Conservation (phyloP, 2,329 filamentous ascomycete genomes). For the Colletotrichum tanaceti region DNA sequence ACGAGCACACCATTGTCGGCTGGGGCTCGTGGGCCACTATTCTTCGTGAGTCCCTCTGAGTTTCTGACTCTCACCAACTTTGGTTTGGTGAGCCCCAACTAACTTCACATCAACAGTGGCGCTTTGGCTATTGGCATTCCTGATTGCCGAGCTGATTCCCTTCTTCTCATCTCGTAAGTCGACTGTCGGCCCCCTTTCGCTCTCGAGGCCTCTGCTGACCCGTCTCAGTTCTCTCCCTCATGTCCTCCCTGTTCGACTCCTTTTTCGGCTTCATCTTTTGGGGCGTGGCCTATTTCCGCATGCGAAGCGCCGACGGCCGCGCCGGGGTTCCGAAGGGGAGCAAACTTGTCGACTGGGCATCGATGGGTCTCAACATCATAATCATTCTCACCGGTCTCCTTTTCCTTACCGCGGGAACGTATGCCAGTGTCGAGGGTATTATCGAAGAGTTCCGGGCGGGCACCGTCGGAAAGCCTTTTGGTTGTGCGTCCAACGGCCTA, state of each 20-base stretch:
- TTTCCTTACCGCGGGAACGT: constrained; percentile 85
- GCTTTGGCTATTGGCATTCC: constrained; percentile 89
- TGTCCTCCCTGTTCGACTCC: constrained; percentile 91
- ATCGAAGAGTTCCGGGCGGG: constrained; percentile 76
- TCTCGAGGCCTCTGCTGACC: constrained; percentile 48
- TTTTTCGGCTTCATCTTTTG: constrained; percentile 98
- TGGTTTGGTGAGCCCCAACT: neutral
- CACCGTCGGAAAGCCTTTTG: constrained; percentile 77
- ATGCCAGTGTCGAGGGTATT: constrained; percentile 79
- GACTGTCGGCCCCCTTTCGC: no score
- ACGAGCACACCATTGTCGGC: constrained; percentile 81
- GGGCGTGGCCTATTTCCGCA: constrained; percentile 83
- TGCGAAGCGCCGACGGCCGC: constrained; percentile 74
- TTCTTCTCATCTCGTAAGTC: constrained; percentile 82
- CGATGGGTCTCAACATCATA: constrained; percentile 75
- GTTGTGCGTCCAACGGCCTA: constrained; percentile 74
- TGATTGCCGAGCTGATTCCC: constrained; percentile 92
- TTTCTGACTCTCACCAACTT: constrained; percentile 37
- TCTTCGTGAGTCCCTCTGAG: constrained; percentile 68
- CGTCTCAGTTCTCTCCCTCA: constrained; percentile 70
- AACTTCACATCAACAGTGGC: constrained; percentile 52
- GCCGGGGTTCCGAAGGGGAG: constrained; percentile 65
- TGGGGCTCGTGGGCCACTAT: constrained; percentile 85
- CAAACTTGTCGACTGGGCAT: constrained; percentile 60
- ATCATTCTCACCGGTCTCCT: constrained; percentile 82